Conservation (phyloP, 805 yeast genomes). For the Deakozyma indianensis region DNA sequence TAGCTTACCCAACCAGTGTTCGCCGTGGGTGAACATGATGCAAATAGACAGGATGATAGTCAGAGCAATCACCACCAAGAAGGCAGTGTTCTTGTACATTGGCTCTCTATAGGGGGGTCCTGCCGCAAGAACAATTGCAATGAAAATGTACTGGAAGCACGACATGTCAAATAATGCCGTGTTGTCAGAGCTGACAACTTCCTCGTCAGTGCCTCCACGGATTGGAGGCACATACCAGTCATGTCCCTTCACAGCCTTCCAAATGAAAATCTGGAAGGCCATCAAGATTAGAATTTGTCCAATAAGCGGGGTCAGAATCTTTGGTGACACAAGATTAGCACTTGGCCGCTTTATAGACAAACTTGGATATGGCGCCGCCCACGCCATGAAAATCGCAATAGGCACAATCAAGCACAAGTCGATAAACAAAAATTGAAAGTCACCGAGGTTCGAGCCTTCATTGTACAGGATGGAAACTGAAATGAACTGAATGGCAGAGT, state of each 20-base stretch:
- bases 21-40: conserved; percentile 38
- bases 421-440: conserved; percentile 89
- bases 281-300: conserved; percentile 56
- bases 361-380: conserved; percentile 65
- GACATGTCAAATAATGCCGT: conserved; percentile 70
- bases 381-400: conserved; percentile 89
- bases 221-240: conserved; percentile 73
- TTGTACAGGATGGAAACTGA: conserved; percentile 75
- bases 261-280: conserved; percentile 50
- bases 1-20: conserved; percentile 43
- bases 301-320: conserved; percentile 70
- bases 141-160: conserved; percentile 77
- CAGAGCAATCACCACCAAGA: conserved; percentile 42
- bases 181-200: conserved; percentile 79
- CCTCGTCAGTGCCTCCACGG: conserved; percentile 67
- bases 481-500: conserved; percentile 90
- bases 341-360: conserved; percentile 72
- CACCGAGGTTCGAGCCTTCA: conserved; percentile 87
- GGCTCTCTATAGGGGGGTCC: conserved; percentile 92
- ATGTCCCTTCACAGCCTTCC: conserved; percentile 39
- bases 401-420: conserved; percentile 86
- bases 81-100: conserved; percentile 48
- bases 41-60: conserved; percentile 36
- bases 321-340: conserved; percentile 83
- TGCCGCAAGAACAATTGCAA: conserved; percentile 70